phyloP scores from a whole-genome alignment of 176 grass and related monocot species.

The Raddia distichophylla region DNA sequence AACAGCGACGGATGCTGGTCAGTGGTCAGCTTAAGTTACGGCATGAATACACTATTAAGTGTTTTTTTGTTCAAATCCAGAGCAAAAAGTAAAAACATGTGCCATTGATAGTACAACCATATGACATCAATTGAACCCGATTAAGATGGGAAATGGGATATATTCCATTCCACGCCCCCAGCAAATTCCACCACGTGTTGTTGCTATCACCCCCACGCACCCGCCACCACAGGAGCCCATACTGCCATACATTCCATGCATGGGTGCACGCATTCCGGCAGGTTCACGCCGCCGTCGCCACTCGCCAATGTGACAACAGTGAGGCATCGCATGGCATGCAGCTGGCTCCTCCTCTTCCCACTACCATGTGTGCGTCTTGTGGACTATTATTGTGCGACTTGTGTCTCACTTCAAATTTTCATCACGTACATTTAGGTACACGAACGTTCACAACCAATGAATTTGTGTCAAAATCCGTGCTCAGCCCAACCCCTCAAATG shows the following conservation, averaged over 20 bases:
- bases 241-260: neutral
- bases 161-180: neutral
- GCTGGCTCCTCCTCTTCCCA: neutral
- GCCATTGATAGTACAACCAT: neutral
- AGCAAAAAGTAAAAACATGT: neutral
- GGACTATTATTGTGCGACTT: too few species aligned
- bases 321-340: neutral
- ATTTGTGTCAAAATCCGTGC: neutral
- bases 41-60: too few species aligned
- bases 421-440: too few species aligned
- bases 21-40: neutral
- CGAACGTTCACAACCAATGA: neutral
- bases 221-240: too few species aligned
- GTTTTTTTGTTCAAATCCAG: neutral
- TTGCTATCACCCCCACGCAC: neutral
- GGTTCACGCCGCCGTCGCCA: neutral
- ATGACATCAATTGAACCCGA: neutral
- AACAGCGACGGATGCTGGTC: neutral
- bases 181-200: slow-evolving; percentile 6
- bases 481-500: too few species aligned
- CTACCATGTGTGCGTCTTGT: neutral
- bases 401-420: neutral
- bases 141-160: slow-evolving; percentile 4
- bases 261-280: too few species aligned
- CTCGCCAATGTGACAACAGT: neutral